phyloP scores from a whole-genome alignment of 495 filamentous ascomycete species.

The Daldinia decipiens region DNA sequence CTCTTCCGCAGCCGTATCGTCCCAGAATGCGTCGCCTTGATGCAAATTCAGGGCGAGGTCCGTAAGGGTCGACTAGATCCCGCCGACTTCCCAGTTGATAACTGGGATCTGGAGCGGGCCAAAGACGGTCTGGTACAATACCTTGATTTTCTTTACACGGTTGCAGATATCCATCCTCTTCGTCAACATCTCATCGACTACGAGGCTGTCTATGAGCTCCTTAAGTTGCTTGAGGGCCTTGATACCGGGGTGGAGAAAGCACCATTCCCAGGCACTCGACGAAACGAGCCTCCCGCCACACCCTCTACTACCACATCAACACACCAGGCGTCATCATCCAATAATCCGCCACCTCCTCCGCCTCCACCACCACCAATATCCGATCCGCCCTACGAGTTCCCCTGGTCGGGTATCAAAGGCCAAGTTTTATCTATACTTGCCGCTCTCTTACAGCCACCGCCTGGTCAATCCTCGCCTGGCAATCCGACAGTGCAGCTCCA shows the following conservation, averaged over 20 bases:
- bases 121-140: conserved; percentile 89
- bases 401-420: conserved; percentile 93
- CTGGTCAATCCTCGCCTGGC: conserved; percentile 66
- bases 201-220: conserved; percentile 85
- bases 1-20: conserved; percentile 92
- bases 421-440: conserved; percentile 88
- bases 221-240: conserved; percentile 84
- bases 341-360: conserved; percentile 59
- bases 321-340: conserved; percentile 54
- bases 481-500: conserved; percentile 85
- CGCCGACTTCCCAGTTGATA: conserved; percentile 89
- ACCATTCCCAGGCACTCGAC: conserved; percentile 59
- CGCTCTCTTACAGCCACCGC: conserved; percentile 72
- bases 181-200: conserved; percentile 81
- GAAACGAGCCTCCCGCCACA: conserved; percentile 39
- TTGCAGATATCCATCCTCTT: conserved; percentile 73
- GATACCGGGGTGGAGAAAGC: conserved; percentile 85
- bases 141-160: conserved; percentile 91
- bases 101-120: conserved; percentile 95
- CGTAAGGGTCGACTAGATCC: conserved; percentile 59
- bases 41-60: conserved; percentile 92
- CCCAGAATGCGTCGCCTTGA: conserved; percentile 89
- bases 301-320: conserved; percentile 49
- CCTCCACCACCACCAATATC: conserved; percentile 64
- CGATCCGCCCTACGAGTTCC: conserved; percentile 86